A percentile compares a stretch with the other conserved stretches of the same genome.
Evolutionary conservation across 768 basidiomycete species (phyloP).

Genomic region (Leccinum uliginosum): DNA sequence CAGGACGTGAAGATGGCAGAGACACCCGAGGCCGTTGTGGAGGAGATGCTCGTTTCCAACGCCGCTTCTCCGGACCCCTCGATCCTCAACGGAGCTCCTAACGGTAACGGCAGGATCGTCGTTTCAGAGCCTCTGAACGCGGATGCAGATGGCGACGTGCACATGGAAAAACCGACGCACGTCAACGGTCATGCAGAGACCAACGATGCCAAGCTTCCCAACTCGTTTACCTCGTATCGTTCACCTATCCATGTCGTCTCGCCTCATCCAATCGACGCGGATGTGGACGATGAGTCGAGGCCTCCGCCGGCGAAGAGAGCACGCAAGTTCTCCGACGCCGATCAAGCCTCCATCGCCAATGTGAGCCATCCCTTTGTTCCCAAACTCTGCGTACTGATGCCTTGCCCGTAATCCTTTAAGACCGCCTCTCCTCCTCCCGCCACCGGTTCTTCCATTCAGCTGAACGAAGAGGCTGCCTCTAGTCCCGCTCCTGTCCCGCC

Average conservation of each 20-base stretch:
- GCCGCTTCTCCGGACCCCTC: constrained; percentile 10
- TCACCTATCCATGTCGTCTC: constrained; percentile 31
- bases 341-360: constrained; percentile 68
- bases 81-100: constrained; percentile 6
- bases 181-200: constrained; percentile 24
- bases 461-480: constrained; percentile 23
- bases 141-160: constrained; percentile 29
- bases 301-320: constrained; percentile 84
- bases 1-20: constrained; percentile 58
- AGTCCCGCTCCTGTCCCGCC: constrained; percentile 15
- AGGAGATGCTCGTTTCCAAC: constrained; percentile 13
- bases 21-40: constrained; percentile 16
- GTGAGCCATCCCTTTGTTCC: constrained; percentile 55
- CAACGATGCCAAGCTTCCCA: constrained; percentile 6
- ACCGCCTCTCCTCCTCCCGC: constrained; percentile 72
- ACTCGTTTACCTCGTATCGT: constrained; percentile 32
- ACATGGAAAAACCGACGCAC: constrained; percentile 24
- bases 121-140: constrained; percentile 24
- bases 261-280: constrained; percentile 24
- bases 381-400: constrained; percentile 51
- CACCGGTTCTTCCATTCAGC: constrained; percentile 38
- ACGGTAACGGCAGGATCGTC: constrained; percentile 29
- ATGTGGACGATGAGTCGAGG: constrained; percentile 45
- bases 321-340: constrained; percentile 70
- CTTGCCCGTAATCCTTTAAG: constrained; percentile 36